These are phyloP conservation scores for Aphanomyces stellatus DNA, from an alignment of 352 stramenopile genomes.

Conservation along the genomic window DNA sequence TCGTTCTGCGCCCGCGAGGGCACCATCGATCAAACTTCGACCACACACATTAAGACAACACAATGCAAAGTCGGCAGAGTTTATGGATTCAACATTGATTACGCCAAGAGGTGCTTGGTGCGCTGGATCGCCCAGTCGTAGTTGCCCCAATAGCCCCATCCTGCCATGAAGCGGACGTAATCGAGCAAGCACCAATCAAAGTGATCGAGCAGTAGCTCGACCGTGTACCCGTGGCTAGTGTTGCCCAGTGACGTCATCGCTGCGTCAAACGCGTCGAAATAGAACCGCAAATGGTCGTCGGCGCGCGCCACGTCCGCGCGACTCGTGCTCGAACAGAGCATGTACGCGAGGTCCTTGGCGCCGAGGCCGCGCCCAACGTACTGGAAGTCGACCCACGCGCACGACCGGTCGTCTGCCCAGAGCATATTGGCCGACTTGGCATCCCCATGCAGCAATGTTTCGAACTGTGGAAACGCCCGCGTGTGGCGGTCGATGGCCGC, in stretches of 20 bases:
- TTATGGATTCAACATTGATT: too few relatives aligned
- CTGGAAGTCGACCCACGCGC: conserved; percentile 20
- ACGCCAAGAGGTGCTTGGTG: conserved; percentile 11
- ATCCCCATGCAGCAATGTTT: conserved; percentile 16
- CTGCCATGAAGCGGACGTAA: conserved; percentile 19
- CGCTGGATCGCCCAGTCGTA: conserved; percentile 15
- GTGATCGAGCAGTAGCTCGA: background rate
- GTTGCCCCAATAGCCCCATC: conserved; percentile 20
- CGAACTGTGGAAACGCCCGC: conserved; percentile 1
- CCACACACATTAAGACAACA: too few relatives aligned
- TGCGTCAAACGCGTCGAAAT: conserved; percentile 1
- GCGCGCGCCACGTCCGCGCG: background rate
- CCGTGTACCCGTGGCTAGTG: background rate
- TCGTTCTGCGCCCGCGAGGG: too few relatives aligned
- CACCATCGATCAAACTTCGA: too few relatives aligned
- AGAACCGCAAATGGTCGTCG: background rate
- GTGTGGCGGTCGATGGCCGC: background rate
- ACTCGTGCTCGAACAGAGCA: conserved; percentile 15
- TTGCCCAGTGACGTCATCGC: background rate
- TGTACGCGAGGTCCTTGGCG: conserved; percentile 14
- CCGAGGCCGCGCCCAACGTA: conserved; percentile 17
- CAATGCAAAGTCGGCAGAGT: too few relatives aligned
- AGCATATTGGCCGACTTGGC: conserved; percentile 20
- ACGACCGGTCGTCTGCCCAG: background rate
- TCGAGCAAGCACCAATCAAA: conserved; percentile 19